A percentile compares a stretch with the other conserved stretches of the same genome.
These are phyloP conservation scores for Leucaena leucocephala DNA, from an alignment of 306 rosid species.

Conservation along the genomic window DNA sequence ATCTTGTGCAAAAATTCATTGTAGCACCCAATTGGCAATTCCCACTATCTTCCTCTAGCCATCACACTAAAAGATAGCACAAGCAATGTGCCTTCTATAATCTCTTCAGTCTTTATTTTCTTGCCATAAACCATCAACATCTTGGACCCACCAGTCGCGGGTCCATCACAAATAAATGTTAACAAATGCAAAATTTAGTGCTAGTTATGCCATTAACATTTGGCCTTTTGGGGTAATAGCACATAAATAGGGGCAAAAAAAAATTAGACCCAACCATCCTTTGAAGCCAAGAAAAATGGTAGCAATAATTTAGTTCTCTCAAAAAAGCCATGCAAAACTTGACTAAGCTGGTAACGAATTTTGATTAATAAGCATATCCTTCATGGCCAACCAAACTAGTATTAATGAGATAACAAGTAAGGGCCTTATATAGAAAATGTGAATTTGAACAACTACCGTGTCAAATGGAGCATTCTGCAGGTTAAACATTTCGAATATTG, in stretches of 20 bases:
- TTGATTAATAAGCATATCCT: background rate
- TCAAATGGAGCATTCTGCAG: background rate
- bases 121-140: background rate
- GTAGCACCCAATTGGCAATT: background rate
- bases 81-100: background rate
- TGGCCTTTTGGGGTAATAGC: constrained; percentile 1
- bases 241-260: background rate
- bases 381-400: background rate
- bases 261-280: background rate
- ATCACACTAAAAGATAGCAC: background rate
- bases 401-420: background rate
- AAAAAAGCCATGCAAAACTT: constrained; percentile 18
- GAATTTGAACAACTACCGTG: background rate
- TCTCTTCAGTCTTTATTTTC: background rate
- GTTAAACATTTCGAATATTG: no score
- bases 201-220: constrained; percentile 5
- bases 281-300: constrained; percentile 23
- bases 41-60: background rate
- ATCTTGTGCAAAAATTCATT: no score
- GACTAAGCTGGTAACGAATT: background rate
- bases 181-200: constrained; percentile 9
- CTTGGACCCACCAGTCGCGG: background rate
- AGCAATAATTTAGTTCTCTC: constrained; percentile 5
- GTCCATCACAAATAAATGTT: background rate
- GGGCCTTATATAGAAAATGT: background rate